Evolutionary conservation across 345 rosid genomes (phyloP).

Genomic region (Ricinus communis): DNA sequence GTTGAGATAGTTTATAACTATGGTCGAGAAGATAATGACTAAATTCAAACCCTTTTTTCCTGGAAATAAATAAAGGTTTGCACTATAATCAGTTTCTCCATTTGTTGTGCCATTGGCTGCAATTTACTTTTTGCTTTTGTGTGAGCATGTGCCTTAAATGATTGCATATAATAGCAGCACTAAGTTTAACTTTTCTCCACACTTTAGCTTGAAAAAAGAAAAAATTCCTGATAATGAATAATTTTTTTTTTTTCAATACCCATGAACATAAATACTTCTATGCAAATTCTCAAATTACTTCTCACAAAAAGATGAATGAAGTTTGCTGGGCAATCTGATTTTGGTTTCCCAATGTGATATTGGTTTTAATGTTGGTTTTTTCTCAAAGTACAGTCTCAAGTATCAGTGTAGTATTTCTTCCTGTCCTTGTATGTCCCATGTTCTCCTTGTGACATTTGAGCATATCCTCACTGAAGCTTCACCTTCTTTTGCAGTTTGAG

Average conservation of each 20-base stretch:
- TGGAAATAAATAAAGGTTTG: constrained; percentile 53
- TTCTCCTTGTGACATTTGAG: background rate
- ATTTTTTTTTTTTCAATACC: background rate
- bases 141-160: background rate
- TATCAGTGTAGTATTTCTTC: background rate
- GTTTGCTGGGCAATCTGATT: background rate
- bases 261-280: background rate
- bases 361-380: too few relatives aligned
- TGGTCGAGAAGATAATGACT: constrained; percentile 84
- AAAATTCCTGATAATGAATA: background rate
- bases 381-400: too few relatives aligned
- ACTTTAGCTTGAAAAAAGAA: background rate
- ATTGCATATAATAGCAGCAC: background rate
- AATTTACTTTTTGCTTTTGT: background rate
- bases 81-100: constrained; percentile 4
- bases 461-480: background rate
- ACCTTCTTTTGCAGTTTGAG: constrained; percentile 23
- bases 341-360: too few relatives aligned
- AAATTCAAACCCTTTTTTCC: constrained; percentile 15
- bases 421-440: background rate
- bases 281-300: background rate
- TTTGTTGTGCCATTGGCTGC: background rate
- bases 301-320: background rate
- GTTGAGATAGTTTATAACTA: constrained; percentile 83
- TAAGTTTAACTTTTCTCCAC: background rate